A percentile compares a stretch with the other conserved stretches of the same genome.
Conservation (phyloP, 2,329 filamentous ascomycete species). For the Xylariaceae sp. region DNA sequence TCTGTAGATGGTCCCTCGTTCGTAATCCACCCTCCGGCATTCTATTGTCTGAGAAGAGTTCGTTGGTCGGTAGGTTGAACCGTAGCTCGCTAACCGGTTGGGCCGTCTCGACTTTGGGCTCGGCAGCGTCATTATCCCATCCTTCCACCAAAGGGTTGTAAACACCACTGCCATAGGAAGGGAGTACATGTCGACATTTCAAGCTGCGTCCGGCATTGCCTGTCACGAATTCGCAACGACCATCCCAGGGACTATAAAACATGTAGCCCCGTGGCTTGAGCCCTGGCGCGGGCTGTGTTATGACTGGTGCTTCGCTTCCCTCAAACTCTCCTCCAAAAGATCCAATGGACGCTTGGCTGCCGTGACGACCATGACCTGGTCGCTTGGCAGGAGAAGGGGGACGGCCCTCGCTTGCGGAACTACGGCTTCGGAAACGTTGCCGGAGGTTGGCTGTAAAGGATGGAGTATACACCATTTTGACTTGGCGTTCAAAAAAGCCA, state of each 20-base stretch:
- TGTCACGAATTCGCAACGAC: slow-evolving; percentile 80
- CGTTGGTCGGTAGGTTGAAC: slow-evolving; percentile 75
- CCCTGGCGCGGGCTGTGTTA: slow-evolving; percentile 45
- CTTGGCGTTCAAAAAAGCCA: slow-evolving; percentile 49
- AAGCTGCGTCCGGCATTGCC: slow-evolving; percentile 72
- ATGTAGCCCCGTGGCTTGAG: slow-evolving; percentile 65
- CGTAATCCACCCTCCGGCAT: slow-evolving; percentile 36
- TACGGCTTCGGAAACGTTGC: slow-evolving; percentile 41
- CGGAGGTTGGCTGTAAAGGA: slow-evolving; percentile 48
- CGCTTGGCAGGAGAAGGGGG: slow-evolving; percentile 26
- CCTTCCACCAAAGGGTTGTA: slow-evolving; percentile 45
- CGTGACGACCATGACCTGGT: slow-evolving; percentile 29
- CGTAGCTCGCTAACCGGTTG: slow-evolving; percentile 74
- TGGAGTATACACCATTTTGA: slow-evolving; percentile 57
- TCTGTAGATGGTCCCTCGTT: slow-evolving; percentile 39
- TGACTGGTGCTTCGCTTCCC: slow-evolving; percentile 29
- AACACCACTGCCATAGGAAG: slow-evolving; percentile 36
- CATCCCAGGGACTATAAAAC: slow-evolving; percentile 84
- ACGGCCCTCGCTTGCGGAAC: slow-evolving; percentile 29
- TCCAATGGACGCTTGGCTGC: slow-evolving; percentile 34
- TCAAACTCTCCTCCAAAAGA: slow-evolving; percentile 33
- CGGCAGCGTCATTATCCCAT: slow-evolving; percentile 32
- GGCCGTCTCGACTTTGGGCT: slow-evolving; percentile 25
- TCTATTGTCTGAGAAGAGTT: slow-evolving; percentile 41
- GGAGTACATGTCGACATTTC: slow-evolving; percentile 70